Evolutionary conservation across 179 eudicot species (phyloP).

Genomic region (Heliamphora ciliata): DNA sequence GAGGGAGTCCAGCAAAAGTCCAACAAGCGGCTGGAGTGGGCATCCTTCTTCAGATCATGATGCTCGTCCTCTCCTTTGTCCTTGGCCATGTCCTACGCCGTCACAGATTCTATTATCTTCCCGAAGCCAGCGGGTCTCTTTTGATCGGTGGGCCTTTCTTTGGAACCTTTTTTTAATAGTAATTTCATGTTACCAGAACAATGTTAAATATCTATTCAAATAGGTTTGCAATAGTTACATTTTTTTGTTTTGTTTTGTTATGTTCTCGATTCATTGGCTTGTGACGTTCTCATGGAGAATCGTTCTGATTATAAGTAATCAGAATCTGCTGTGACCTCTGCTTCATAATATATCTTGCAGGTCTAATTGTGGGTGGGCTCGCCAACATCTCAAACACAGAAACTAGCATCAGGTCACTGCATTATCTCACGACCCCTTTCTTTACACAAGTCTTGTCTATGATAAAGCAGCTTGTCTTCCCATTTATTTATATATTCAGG

Average conservation of each 20-base stretch:
- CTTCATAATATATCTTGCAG: conserved; percentile 31
- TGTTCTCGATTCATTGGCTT: background rate
- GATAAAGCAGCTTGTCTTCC: background rate
- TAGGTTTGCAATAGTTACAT: background rate
- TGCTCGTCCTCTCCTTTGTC: conserved; percentile 91
- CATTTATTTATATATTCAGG: background rate
- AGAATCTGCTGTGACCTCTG: background rate
- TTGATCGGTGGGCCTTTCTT: conserved; percentile 46
- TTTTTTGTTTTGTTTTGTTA: background rate
- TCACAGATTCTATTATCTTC: conserved; percentile 83
- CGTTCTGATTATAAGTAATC: conserved; percentile 4
- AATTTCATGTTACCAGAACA: background rate
- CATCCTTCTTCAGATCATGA: conserved; percentile 94
- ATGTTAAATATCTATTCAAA: background rate
- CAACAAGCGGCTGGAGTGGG: conserved; percentile 99
- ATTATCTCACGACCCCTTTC: background rate
- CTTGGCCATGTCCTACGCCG: conserved; percentile 95
- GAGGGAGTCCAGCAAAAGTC: conserved; percentile 64
- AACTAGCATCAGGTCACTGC: conserved; percentile 73
- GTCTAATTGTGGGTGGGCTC: conserved; percentile 93
- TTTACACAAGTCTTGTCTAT: background rate
- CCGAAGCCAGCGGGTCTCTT: conserved; percentile 97
- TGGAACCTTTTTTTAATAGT: background rate
- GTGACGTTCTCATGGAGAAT: background rate
- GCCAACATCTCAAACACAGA: conserved; percentile 91